phyloP scores from a whole-genome alignment of 2,329 filamentous ascomycete genomes.

The Fusarium sp. region DNA sequence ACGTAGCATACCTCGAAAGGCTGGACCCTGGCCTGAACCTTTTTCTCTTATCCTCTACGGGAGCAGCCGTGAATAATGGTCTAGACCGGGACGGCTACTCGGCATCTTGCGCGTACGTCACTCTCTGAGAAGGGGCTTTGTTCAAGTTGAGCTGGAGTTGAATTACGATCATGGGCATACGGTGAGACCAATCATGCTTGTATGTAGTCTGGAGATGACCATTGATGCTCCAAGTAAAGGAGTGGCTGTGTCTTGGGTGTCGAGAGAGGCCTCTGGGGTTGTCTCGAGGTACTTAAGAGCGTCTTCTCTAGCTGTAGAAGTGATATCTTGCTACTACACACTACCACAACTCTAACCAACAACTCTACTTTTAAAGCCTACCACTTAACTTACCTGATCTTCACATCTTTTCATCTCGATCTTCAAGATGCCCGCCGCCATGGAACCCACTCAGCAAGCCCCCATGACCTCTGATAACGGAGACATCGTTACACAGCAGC shows the following conservation, averaged over 20 bases:
- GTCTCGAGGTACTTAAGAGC: conserved; percentile 32
- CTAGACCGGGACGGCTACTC: conserved; percentile 28
- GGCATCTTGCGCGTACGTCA: conserved; percentile 38
- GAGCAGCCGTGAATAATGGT: conserved; percentile 16
- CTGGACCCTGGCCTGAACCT: conserved; percentile 16
- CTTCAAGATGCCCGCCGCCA: conserved; percentile 54
- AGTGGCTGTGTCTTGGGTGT: conserved; percentile 23
- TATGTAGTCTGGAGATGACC: conserved; percentile 1
- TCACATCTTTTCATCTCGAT: not conserved
- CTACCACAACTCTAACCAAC: conserved; percentile 18
- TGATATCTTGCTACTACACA: conserved; percentile 21
- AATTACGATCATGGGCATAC: conserved; percentile 3
- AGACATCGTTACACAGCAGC: conserved; percentile 56
- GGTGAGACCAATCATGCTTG: conserved; percentile 19
- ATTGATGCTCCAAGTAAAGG: not conserved
- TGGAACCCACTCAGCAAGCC: conserved; percentile 57
- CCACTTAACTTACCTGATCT: not conserved
- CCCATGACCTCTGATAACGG: conserved; percentile 54
- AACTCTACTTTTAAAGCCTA: conserved; percentile 27
- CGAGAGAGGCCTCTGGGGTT: conserved; percentile 21
- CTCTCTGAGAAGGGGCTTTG: not conserved
- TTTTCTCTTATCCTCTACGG: conserved; percentile 17
- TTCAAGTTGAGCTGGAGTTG: not conserved
- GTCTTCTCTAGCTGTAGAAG: conserved; percentile 25
- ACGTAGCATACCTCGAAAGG: not conserved